Evolutionary conservation across 2,329 filamentous ascomycete species (phyloP).

Genomic region (Trichophyton rubrum): DNA sequence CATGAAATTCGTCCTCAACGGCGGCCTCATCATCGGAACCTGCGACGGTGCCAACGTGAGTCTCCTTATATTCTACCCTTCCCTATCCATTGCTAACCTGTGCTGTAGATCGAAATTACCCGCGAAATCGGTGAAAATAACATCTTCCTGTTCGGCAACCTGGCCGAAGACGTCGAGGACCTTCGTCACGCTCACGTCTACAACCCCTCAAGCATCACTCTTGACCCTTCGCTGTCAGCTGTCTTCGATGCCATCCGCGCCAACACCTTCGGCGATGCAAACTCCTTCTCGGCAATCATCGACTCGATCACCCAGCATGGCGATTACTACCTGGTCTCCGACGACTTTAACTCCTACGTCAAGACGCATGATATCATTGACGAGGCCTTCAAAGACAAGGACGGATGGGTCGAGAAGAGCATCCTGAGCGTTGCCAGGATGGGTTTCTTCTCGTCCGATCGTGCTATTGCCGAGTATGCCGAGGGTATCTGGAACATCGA

Average conservation of each 20-base stretch:
- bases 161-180: constrained; percentile 92
- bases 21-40: constrained; percentile 92
- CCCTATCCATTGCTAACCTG: too few relatives aligned
- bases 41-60: constrained; percentile 93
- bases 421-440: constrained; percentile 83
- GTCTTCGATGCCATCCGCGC: constrained; percentile 76
- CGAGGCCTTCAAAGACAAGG: constrained; percentile 79
- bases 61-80: constrained; percentile 13
- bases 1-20: constrained; percentile 99
- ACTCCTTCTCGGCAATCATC: constrained; percentile 70
- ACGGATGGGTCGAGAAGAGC: constrained; percentile 82
- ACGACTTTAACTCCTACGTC: constrained; percentile 92
- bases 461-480: constrained; percentile 94
- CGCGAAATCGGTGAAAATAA: constrained; percentile 93
- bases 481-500: constrained; percentile 97
- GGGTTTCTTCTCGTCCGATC: constrained; percentile 94
- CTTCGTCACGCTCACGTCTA: constrained; percentile 85
- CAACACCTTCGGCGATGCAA: constrained; percentile 66
- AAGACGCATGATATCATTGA: constrained; percentile 86
- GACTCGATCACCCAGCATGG: constrained; percentile 81
- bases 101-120: constrained; percentile 70
- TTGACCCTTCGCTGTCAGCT: constrained; percentile 63
- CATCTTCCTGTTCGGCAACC: constrained; percentile 95
- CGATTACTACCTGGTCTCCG: constrained; percentile 94
- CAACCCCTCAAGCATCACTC: constrained; percentile 49